Conservation (phyloP, 2,329 filamentous ascomycete species). For the Verticillium klebahnii region DNA sequence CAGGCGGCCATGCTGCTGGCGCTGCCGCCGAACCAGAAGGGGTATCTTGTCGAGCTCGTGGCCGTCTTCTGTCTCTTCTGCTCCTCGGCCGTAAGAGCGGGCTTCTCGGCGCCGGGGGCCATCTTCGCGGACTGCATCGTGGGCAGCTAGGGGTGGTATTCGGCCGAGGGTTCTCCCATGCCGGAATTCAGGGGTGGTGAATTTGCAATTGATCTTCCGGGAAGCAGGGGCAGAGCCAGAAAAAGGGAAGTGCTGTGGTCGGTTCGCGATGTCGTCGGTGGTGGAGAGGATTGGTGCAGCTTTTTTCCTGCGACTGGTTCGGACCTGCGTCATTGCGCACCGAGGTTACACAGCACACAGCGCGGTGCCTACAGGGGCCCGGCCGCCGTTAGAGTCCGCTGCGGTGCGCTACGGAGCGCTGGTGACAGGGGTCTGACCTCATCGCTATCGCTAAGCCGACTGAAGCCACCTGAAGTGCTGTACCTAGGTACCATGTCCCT, state of each 20-base stretch:
- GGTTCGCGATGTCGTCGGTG: background rate
- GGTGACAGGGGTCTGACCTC: background rate
- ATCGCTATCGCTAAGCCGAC: background rate
- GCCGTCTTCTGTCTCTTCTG: conserved; percentile 28
- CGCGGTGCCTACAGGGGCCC: background rate
- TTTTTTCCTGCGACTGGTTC: background rate
- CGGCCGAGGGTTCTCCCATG: conserved; percentile 7
- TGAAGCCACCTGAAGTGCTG: background rate
- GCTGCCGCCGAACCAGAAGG: conserved; percentile 96
- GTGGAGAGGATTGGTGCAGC: background rate
- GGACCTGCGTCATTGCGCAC: conserved; percentile 2
- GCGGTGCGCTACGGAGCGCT: background rate
- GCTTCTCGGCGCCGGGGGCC: conserved; percentile 10
- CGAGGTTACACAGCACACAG: background rate
- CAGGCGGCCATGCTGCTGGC: conserved; percentile 87
- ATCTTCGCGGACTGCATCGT: conserved; percentile 20
- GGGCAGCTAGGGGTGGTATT: conserved; percentile 6
- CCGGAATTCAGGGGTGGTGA: background rate
- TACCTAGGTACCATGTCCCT: too few species aligned
- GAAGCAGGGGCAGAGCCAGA: background rate
- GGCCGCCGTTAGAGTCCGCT: background rate
- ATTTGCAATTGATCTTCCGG: background rate
- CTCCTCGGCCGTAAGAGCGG: conserved; percentile 8
- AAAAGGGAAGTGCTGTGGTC: background rate
- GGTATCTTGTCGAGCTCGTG: conserved; percentile 51